These are phyloP conservation scores for Cardamine occulta DNA, from an alignment of 345 rosid species.

Conservation along the genomic window DNA sequence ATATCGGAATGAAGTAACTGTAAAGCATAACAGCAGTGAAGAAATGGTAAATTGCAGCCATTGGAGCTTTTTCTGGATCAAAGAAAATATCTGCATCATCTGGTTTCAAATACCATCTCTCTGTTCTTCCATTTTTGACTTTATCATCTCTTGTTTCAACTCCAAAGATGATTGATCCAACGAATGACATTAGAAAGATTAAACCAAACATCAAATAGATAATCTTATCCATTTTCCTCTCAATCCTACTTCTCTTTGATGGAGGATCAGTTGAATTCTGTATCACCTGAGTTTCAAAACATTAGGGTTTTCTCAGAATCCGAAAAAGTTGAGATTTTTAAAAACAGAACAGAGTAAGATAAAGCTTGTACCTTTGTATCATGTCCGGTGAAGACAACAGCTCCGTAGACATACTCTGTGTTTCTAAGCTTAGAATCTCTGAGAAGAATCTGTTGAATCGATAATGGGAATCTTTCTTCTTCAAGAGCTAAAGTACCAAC, in stretches of 20 bases:
- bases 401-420: slow-evolving; percentile 82
- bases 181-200: slow-evolving; percentile 56
- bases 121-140: slow-evolving; percentile 54
- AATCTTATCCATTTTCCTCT: slow-evolving; percentile 82
- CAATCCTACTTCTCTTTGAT: slow-evolving; percentile 85
- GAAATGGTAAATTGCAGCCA: slow-evolving; percentile 69
- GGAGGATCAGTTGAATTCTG: slow-evolving; percentile 90
- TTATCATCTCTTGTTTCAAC: slow-evolving; percentile 64
- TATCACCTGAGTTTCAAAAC: slow-evolving; percentile 52
- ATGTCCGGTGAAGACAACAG: slow-evolving; percentile 83
- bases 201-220: slow-evolving; percentile 68
- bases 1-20: slow-evolving; percentile 82
- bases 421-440: slow-evolving; percentile 88
- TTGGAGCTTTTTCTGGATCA: slow-evolving; percentile 58
- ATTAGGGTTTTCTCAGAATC: not conserved
- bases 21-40: slow-evolving; percentile 73
- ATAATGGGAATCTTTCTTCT: slow-evolving; percentile 64
- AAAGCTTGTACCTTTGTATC: slow-evolving; percentile 66
- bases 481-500: slow-evolving; percentile 72
- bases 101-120: slow-evolving; percentile 90
- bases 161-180: slow-evolving; percentile 83
- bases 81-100: slow-evolving; percentile 54
- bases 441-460: slow-evolving; percentile 86
- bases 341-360: not conserved
- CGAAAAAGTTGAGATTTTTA: not conserved